phyloP scores from a whole-genome alignment of 164 flowering plant species.

The Tetracentron sinense region DNA sequence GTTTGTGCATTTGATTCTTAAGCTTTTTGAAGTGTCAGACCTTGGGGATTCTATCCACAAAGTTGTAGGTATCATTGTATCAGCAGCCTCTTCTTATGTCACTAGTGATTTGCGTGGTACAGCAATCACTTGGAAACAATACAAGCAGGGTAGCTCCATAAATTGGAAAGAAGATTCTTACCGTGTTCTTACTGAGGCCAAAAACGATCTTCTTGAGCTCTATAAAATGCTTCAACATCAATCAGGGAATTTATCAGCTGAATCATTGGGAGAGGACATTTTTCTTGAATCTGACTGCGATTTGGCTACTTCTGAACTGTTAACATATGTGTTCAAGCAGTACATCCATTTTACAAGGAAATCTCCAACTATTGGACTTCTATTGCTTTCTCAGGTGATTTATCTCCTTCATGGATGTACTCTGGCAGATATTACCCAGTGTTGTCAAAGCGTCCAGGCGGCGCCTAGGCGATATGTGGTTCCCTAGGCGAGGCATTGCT shows the following conservation, averaged over 20 bases:
- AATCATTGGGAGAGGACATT: slow-evolving; percentile 29
- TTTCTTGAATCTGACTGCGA: slow-evolving; percentile 49
- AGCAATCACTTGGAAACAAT: slow-evolving; percentile 24
- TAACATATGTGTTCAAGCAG: slow-evolving; percentile 48
- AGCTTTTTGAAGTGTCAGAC: slow-evolving; percentile 43
- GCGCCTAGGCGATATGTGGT: no score
- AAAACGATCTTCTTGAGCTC: slow-evolving; percentile 51
- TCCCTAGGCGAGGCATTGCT: no score
- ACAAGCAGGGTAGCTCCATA: slow-evolving; percentile 14
- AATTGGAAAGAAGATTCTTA: slow-evolving; percentile 21
- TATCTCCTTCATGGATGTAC: no score
- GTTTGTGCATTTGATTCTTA: slow-evolving; percentile 50
- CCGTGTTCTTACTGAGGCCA: slow-evolving; percentile 42
- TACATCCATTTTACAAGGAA: slow-evolving; percentile 30
- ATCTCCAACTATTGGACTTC: slow-evolving; percentile 26
- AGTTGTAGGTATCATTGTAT: slow-evolving; percentile 42
- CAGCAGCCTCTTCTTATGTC: slow-evolving; percentile 50
- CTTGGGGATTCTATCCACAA: slow-evolving; percentile 31
- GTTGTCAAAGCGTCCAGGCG: no score
- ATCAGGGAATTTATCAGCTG: slow-evolving; percentile 28
- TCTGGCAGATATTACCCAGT: no score
- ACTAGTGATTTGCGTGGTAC: slow-evolving; percentile 25
- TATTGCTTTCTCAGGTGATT: slow-evolving; percentile 54
- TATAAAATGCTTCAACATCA: slow-evolving; percentile 37
- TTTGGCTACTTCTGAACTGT: slow-evolving; percentile 42